These are phyloP conservation scores for Calocybe gangraenosa DNA, from an alignment of 768 basidiomycete species.

Conservation along the genomic window DNA sequence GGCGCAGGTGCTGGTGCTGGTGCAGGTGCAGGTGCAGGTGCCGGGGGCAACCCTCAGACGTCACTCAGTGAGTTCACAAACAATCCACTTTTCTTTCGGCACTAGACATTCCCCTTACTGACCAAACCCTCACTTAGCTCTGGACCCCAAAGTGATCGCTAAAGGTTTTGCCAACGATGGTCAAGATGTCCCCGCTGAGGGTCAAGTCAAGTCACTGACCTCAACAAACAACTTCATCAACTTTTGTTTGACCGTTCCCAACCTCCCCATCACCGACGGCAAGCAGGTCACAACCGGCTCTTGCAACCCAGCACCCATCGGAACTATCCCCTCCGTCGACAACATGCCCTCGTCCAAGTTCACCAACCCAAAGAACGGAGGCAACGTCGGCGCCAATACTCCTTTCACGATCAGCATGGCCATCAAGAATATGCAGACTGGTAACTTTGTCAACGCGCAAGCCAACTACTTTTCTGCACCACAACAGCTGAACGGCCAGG, in stretches of 20 bases:
- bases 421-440: conserved; percentile 36
- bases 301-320: conserved; percentile 54
- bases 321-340: conserved; percentile 39
- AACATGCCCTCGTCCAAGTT: conserved; percentile 45
- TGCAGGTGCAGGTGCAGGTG: conserved; percentile 3
- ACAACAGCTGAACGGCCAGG: conserved; percentile 42
- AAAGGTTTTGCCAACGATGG: conserved; percentile 47
- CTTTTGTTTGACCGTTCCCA: conserved; percentile 38
- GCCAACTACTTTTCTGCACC: conserved; percentile 48
- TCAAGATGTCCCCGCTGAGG: conserved; percentile 34
- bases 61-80: conserved; percentile 30
- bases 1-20: background rate
- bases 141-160: conserved; percentile 49
- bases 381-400: conserved; percentile 34
- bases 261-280: conserved; percentile 50
- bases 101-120: background rate
- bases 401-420: conserved; percentile 44
- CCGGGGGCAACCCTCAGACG: conserved; percentile 37
- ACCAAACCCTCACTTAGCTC: conserved; percentile 27
- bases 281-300: conserved; percentile 43
- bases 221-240: conserved; percentile 61
- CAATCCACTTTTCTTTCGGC: background rate
- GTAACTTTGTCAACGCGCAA: conserved; percentile 47
- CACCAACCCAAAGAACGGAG: conserved; percentile 35
- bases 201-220: conserved; percentile 45